A percentile compares a stretch with the other conserved stretches of the same genome.
Evolutionary conservation across 345 rosid genomes (phyloP).

Genomic region (Psidium friedrichsthalianum): DNA sequence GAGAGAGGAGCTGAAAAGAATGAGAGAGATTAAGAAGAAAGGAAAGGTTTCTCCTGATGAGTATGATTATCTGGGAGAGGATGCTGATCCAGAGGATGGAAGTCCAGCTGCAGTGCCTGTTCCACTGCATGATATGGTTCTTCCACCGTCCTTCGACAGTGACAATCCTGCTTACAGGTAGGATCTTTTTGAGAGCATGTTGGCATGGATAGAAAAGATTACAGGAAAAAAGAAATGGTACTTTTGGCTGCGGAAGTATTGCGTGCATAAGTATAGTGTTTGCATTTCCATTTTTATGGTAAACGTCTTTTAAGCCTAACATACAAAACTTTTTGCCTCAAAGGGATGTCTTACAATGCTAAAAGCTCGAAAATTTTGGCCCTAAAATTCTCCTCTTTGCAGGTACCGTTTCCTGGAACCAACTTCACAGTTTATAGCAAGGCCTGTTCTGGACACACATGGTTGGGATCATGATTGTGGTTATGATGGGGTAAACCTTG

Average conservation of each 20-base stretch:
- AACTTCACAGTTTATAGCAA: conserved; percentile 67
- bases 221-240: neutral
- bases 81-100: conserved; percentile 55
- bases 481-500: conserved; percentile 85
- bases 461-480: conserved; percentile 99
- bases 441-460: conserved; percentile 89
- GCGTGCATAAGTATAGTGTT: neutral
- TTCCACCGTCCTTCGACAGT: conserved; percentile 84
- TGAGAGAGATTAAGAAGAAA: conserved; percentile 75
- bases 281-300: neutral
- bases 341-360: neutral
- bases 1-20: conserved; percentile 73
- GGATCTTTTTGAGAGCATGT: neutral
- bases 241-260: neutral
- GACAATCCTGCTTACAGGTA: conserved; percentile 72
- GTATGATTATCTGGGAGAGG: conserved; percentile 45
- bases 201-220: neutral
- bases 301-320: neutral
- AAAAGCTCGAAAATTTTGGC: neutral
- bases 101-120: conserved; percentile 86
- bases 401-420: conserved; percentile 83
- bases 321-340: neutral
- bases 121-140: conserved; percentile 79
- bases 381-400: neutral
- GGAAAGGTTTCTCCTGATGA: conserved; percentile 56